phyloP scores from a whole-genome alignment of 2,329 filamentous ascomycete species.

The Pseudocercospora fijiensis region DNA sequence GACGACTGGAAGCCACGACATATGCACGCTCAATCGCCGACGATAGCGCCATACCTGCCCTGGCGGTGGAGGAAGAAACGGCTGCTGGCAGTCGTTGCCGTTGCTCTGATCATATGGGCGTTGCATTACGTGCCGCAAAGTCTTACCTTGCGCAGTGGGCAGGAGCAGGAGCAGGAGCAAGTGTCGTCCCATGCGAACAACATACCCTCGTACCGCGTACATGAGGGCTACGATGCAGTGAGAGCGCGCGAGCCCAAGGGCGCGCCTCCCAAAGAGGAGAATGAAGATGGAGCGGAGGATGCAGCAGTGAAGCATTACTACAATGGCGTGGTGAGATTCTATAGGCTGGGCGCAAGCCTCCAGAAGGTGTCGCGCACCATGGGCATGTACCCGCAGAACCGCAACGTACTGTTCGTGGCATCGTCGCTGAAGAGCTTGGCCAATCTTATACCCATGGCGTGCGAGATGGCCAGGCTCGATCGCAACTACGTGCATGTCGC shows the following conservation, averaged over 20 bases:
- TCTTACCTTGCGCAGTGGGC: neutral
- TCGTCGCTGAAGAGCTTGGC: conserved; percentile 72
- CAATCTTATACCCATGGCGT: conserved; percentile 75
- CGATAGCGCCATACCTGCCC: conserved; percentile 25
- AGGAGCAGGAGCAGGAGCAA: conserved; percentile 4
- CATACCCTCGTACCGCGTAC: conserved; percentile 1
- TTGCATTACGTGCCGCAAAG: conserved; percentile 12
- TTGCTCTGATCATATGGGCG: conserved; percentile 40
- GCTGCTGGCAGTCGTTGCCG: conserved; percentile 41
- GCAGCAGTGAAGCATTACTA: conserved; percentile 51
- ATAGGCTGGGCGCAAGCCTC: conserved; percentile 62
- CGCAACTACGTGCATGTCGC: conserved; percentile 78
- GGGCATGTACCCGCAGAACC: conserved; percentile 56
- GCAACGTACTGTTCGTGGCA: conserved; percentile 76
- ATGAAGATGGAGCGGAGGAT: conserved; percentile 17
- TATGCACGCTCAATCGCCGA: conserved; percentile 12
- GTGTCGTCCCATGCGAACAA: conserved; percentile 1
- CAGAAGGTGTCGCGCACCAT: conserved; percentile 57
- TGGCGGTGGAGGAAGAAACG: conserved; percentile 53
- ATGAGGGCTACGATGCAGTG: conserved; percentile 17
- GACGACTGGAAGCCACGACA: conserved; percentile 47
- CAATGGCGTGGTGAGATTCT: conserved; percentile 69
- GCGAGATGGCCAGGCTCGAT: conserved; percentile 72
- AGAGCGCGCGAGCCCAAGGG: conserved; percentile 27
- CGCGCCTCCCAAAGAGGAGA: conserved; percentile 25